Base-by-base conservation (phyloP, 2,329 filamentous ascomycete genomes). In the Alternaria postmessia region DNA sequence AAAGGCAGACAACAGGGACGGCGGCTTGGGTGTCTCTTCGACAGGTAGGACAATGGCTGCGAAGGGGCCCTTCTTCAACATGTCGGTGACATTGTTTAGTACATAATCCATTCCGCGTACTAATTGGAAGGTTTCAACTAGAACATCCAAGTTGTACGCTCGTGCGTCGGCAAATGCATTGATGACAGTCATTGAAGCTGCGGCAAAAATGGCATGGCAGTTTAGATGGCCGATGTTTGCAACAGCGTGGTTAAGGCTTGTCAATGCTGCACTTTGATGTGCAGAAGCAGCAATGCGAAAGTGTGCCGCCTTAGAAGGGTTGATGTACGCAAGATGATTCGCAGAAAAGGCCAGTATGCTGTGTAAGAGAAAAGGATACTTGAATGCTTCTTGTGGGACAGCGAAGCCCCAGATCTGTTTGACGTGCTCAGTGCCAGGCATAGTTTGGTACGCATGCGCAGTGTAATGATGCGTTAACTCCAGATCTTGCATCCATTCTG, bases 291-390 rank as follows among this genome's bases (percentile, higher is more conserved):
- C 69, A 7, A 74, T 34, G 1, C 63, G 68, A 46, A 69, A 74
- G 54, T 71, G 61, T 0, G 54, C 18, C 7, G 62, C 58, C 24
- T 46, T 58, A 12, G 64, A 62, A 5, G 71, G 69, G 16, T 74
- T 66, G 22, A 75, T 58, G 48, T 77, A 66, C 4, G 72, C 74
- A 22, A 77, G 70, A 52, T 80, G 74, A 11, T 75, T 66, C 4
- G 78, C 76, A 1, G 79, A 74, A 38, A 77, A 75, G 1, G 79
- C 77, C 11, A 81, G 61, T 4, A 81, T 71, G 7, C 74, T 73
- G 56, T 80, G 76, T 57, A 81, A 70, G 0, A 81, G 67, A 46
- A 80, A 81, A 1, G 61, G 61, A 51, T 77, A 66, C 12, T 71
- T 65, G 43, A 73, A 70, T 3, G 74, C 78, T 51, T 80, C 67